Evolutionary conservation across 31 red algal species (phyloP).

Genomic region (Porphyra umbilicalis): DNA sequence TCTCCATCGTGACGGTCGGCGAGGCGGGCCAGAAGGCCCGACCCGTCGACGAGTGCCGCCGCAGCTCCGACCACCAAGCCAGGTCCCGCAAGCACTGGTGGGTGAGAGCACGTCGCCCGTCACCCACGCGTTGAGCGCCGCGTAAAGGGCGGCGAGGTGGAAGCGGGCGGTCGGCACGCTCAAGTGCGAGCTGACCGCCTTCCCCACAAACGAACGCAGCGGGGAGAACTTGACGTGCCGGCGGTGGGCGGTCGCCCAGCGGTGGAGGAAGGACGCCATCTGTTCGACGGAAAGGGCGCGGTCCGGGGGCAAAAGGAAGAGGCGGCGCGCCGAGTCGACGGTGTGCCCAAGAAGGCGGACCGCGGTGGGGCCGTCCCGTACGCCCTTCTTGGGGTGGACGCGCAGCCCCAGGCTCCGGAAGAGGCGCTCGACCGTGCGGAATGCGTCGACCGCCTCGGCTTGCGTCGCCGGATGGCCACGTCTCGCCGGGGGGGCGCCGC

Average conservation of each 20-base stretch:
- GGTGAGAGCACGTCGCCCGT: not conserved
- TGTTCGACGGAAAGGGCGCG: not conserved
- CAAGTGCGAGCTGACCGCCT: not conserved
- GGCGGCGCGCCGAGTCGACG: not conserved
- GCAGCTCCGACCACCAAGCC: not conserved
- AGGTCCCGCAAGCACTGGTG: not conserved
- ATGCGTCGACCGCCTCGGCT: not conserved
- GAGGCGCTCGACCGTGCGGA: not conserved
- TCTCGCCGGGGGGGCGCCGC: not conserved
- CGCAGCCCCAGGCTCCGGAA: not conserved
- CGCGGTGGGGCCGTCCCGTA: not conserved
- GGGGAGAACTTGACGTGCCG: not conserved
- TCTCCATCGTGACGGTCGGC: not conserved
- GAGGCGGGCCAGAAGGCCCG: not conserved
- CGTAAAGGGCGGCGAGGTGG: not conserved
- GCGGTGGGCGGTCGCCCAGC: not conserved
- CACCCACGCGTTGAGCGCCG: not conserved
- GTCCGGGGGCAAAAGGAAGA: not conserved
- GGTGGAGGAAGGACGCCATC: not conserved
- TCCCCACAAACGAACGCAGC: not conserved
- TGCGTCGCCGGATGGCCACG: not conserved
- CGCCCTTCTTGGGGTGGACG: not conserved
- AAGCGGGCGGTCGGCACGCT: not conserved
- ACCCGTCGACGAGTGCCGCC: not conserved
- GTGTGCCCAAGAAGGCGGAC: not conserved